Evolutionary conservation across 345 rosid species (phyloP).

Genomic region (Clausena lansium): DNA sequence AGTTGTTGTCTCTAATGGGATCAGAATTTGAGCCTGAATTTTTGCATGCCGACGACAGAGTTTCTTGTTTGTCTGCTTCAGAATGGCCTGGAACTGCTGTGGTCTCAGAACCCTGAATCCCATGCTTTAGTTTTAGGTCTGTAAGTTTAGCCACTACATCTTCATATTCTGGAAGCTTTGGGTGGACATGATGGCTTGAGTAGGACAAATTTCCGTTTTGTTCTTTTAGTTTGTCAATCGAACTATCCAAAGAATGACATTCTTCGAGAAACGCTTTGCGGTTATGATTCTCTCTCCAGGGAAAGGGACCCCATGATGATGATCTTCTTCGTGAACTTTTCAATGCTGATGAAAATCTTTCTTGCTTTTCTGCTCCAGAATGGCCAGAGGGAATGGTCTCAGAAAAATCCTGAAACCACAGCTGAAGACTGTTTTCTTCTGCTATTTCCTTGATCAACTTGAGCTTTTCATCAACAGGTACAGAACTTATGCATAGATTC

Average conservation of each 20-base stretch:
- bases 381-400: neutral
- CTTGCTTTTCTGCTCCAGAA: neutral
- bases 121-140: no score
- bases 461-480: constrained; percentile 5
- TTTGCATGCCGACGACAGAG: no score
- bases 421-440: constrained; percentile 6
- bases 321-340: neutral
- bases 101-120: neutral
- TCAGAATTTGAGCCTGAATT: no score
- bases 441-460: constrained; percentile 19
- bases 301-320: no score
- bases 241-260: no score
- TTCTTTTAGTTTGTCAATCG: no score
- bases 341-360: neutral
- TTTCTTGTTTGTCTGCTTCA: neutral
- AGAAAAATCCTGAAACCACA: constrained; percentile 6
- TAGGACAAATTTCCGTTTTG: no score
- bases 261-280: neutral
- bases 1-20: neutral
- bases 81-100: neutral
- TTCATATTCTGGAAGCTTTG: no score
- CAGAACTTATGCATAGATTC: constrained; percentile 6
- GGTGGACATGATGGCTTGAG: no score
- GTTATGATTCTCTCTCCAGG: no score
- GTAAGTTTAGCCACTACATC: no score